Base-by-base conservation (phyloP, 148 eudicot species). In the Camellia sinensis region DNA sequence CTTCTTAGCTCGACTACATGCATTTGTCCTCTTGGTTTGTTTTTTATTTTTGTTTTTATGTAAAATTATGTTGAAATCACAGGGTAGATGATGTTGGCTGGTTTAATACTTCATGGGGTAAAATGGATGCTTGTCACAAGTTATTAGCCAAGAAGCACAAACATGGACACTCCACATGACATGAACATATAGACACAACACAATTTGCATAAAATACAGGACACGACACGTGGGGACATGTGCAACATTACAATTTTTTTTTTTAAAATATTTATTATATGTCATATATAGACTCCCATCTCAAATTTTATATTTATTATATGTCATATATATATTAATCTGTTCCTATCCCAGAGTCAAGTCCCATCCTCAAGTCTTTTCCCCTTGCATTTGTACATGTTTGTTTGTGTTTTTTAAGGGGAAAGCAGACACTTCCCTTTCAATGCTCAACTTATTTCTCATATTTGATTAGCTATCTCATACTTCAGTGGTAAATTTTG, bases 371-470 rank as follows among this genome's bases (percentile, higher is more conserved):
- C 37, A 29, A 29, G 37, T 29, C 37, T 29, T 29, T 29, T 29
- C 37, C 37, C 37, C 37, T 29, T 29, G 37, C 37, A 29, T 29
- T 29, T 29, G 37, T 67, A 19, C 71, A 67, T 67, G 50, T 67
- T 41, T 50, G 50, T 71, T 6, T 19, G 57, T 15, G 54, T 70
- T 54, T 46, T 45, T 37, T 29, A 37, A 53, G 19, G 15, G 63
- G 76, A 73, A 12, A 22, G 4, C 15, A 2, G 19, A 73, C 54
- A 53, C 15, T 73, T 73, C 3, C 63, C 62, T 41, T 2, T 75
- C 19, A 75, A 60, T 75, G 46, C 61, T 75, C n/a, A 45, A 45
- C n/a, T 75, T 59, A 17, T 60, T 74, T 40, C 53, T 74, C 14
- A 15, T 43, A 1, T 29, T 41, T 18, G 21, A 3, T 61, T 75